Conservation (phyloP, 23 red algal species). For the Gracilaria vermiculophylla region DNA sequence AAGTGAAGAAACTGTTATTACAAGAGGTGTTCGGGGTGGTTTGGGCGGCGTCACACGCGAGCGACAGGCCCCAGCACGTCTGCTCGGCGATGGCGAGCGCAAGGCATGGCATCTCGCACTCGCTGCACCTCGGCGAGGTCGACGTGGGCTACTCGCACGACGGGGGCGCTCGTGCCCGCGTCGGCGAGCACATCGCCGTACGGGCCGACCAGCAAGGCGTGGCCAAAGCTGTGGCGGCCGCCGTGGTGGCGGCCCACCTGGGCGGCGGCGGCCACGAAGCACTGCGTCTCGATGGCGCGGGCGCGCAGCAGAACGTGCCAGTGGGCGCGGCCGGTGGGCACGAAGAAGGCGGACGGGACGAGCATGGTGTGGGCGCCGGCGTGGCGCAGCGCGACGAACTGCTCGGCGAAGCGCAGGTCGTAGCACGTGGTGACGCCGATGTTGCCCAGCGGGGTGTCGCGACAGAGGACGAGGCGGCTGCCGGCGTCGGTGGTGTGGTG, state of each 20-base stretch:
- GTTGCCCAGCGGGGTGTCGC: conserved; percentile 65
- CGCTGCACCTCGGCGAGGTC: not conserved
- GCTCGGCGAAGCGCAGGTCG: conserved; percentile 66
- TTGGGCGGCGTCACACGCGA: not conserved
- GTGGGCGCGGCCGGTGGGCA: conserved; percentile 54
- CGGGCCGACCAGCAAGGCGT: conserved; percentile 38
- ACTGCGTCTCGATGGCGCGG: conserved; percentile 65
- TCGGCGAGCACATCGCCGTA: conserved; percentile 21
- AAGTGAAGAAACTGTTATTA: too few species aligned
- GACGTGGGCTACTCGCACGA: not conserved
- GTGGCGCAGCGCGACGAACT: conserved; percentile 42
- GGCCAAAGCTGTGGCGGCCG: conserved; percentile 1
- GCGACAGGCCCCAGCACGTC: conserved; percentile 5
- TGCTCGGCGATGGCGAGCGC: not conserved
- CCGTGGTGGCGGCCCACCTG: conserved; percentile 48
- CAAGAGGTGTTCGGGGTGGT: too few species aligned
- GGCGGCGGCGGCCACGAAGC: conserved; percentile 63
- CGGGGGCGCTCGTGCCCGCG: not conserved
- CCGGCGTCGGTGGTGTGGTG: conserved; percentile 42
- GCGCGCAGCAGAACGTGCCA: conserved; percentile 70
- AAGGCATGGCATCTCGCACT: conserved; percentile 9
- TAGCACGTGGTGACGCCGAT: conserved; percentile 74
- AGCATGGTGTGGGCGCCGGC: conserved; percentile 55
- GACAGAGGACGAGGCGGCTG: not conserved
- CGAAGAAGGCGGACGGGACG: conserved; percentile 58